Percentiles rank a stretch among this genome's conserved stretches.
Evolutionary conservation across 2,329 filamentous ascomycete species (phyloP).

Genomic region (Zasmidium citrigriseum): DNA sequence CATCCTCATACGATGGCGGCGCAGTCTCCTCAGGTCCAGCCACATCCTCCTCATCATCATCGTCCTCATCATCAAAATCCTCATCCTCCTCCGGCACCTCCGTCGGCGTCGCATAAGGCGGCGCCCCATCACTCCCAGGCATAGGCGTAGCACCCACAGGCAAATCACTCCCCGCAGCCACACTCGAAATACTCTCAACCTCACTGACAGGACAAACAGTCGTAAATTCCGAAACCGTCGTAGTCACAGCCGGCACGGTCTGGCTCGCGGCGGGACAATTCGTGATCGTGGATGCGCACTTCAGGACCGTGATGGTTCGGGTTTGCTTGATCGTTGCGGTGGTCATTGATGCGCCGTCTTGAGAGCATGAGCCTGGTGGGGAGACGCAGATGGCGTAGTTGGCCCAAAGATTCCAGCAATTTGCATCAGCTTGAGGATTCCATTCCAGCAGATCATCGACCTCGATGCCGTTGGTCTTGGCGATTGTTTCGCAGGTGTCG

Average conservation of each 20-base stretch:
- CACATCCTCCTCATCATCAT: neutral
- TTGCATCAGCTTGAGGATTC: neutral
- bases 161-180: neutral
- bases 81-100: neutral
- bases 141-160: neutral
- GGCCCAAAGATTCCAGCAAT: neutral
- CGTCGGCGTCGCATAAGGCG: neutral
- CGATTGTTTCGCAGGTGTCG: neutral
- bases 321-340: too few relatives aligned
- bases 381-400: neutral
- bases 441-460: neutral
- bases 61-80: neutral
- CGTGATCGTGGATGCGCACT: too few relatives aligned
- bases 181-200: too few relatives aligned
- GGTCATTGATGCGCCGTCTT: too few relatives aligned
- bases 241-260: neutral
- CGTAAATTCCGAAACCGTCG: neutral
- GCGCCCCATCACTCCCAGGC: neutral
- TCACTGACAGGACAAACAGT: too few relatives aligned
- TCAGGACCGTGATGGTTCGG: too few relatives aligned
- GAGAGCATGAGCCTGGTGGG: neutral
- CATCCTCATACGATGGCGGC: too few relatives aligned
- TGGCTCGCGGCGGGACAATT: too few relatives aligned
- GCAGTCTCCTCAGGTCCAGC: neutral
- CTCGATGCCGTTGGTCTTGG: neutral